These are phyloP conservation scores for Trichosporon sp. DNA, from an alignment of 1,284 basidiomycete genomes.

Conservation along the genomic window DNA sequence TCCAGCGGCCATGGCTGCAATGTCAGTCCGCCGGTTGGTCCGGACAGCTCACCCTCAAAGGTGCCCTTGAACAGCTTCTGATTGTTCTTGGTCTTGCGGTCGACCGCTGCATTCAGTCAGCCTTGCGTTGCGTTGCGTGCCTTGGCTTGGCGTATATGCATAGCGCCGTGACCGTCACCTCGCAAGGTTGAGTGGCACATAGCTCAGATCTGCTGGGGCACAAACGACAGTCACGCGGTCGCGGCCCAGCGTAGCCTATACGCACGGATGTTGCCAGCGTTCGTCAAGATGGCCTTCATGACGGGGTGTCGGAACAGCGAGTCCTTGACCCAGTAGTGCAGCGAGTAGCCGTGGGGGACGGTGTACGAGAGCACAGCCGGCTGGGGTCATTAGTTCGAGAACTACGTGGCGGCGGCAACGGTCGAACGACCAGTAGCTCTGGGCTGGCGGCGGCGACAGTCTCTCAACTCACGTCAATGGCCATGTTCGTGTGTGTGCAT, in stretches of 20 bases:
- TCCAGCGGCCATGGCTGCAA: slow-evolving; percentile 61
- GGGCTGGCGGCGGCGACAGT: slow-evolving; percentile 1
- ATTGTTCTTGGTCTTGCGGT: slow-evolving; percentile 84
- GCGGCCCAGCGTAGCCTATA: background rate
- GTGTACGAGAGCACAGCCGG: slow-evolving; percentile 44
- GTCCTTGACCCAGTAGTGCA: slow-evolving; percentile 82
- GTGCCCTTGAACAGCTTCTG: slow-evolving; percentile 84
- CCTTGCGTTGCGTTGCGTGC: background rate
- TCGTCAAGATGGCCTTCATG: slow-evolving; percentile 67
- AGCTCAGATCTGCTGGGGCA: background rate
- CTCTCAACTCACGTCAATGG: slow-evolving; percentile 69
- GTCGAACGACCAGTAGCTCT: too few relatives aligned
- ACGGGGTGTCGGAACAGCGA: slow-evolving; percentile 70
- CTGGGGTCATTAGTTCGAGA: slow-evolving; percentile 24
- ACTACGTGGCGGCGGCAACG: too few relatives aligned
- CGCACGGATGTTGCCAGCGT: slow-evolving; percentile 74
- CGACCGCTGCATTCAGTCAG: slow-evolving; percentile 59
- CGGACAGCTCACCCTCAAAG: slow-evolving; percentile 55
- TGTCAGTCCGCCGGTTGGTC: background rate
- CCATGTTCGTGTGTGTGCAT: slow-evolving; percentile 87
- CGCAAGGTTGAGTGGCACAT: background rate
- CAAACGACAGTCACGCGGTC: background rate
- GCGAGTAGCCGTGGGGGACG: slow-evolving; percentile 37
- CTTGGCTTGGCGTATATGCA: background rate
- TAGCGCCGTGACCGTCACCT: background rate